Evolutionary conservation across 2,329 filamentous ascomycete species (phyloP).

Genomic region (Chalaropsis thielavioides): DNA sequence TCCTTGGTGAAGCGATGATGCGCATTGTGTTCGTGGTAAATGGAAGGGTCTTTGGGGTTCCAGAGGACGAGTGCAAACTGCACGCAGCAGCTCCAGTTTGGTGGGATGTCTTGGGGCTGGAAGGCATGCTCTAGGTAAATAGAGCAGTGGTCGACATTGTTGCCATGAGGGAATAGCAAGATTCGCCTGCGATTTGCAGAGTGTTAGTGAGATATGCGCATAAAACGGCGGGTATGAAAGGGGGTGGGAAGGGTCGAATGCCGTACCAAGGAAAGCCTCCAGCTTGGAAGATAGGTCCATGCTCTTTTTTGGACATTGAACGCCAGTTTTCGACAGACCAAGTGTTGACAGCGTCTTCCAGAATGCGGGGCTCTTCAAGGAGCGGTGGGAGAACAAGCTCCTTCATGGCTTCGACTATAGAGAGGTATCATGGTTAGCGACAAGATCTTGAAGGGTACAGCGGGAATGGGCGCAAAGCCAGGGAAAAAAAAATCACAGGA

Average conservation of each 20-base stretch:
- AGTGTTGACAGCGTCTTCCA: constrained; percentile 61
- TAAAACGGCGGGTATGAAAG: constrained; percentile 10
- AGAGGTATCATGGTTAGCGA: constrained; percentile 6
- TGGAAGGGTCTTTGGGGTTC: constrained; percentile 83
- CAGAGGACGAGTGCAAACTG: constrained; percentile 90
- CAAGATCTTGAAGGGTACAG: background rate
- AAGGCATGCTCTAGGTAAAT: constrained; percentile 95
- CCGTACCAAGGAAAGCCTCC: constrained; percentile 74
- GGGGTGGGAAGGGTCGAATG: background rate
- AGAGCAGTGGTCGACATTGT: constrained; percentile 84
- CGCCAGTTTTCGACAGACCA: constrained; percentile 86
- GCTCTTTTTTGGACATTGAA: constrained; percentile 59
- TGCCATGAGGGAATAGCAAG: constrained; percentile 88
- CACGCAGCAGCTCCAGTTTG: constrained; percentile 92
- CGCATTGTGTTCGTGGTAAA: constrained; percentile 69
- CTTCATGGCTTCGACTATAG: constrained; percentile 67
- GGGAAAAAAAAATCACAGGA: no score
- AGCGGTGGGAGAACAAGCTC: constrained; percentile 60
- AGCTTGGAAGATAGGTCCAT: constrained; percentile 76
- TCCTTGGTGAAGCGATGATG: constrained; percentile 93
- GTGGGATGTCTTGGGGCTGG: constrained; percentile 57
- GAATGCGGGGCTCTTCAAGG: constrained; percentile 59
- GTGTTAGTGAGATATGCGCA: constrained; percentile 17
- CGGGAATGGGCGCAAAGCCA: background rate
- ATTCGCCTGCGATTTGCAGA: constrained; percentile 51